These are phyloP conservation scores for Wickerhamomyces rabaulensis DNA, from an alignment of 805 yeast species.

Conservation along the genomic window DNA sequence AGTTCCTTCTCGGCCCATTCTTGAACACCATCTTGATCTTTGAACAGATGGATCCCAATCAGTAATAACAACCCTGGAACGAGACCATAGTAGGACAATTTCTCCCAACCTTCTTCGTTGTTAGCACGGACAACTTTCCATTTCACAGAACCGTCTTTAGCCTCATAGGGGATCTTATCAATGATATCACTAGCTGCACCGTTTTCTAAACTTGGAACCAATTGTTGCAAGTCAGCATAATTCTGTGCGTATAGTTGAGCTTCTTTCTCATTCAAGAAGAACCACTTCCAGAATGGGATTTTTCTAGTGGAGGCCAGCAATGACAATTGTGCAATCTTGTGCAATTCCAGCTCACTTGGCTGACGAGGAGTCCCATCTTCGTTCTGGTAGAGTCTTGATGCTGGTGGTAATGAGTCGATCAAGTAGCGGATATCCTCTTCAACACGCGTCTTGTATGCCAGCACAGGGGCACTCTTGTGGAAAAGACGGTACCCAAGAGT, in stretches of 20 bases:
- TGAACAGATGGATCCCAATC: slow-evolving; percentile 45
- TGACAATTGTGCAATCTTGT: slow-evolving; percentile 67
- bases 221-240: slow-evolving; percentile 52
- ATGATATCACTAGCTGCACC: slow-evolving; percentile 57
- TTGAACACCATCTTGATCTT: slow-evolving; percentile 44
- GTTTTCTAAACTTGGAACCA: slow-evolving; percentile 40
- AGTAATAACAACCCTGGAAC: slow-evolving; percentile 64
- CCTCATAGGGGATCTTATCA: slow-evolving; percentile 82
- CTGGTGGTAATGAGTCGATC: slow-evolving; percentile 58
- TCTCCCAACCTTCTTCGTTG: slow-evolving; percentile 83
- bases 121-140: slow-evolving; percentile 76
- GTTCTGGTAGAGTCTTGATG: slow-evolving; percentile 63
- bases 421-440: slow-evolving; percentile 60
- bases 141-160: slow-evolving; percentile 69
- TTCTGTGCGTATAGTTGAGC: slow-evolving; percentile 53
- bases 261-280: slow-evolving; percentile 47
- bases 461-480: slow-evolving; percentile 6
- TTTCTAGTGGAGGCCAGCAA: slow-evolving; percentile 52
- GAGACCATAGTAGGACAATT: slow-evolving; percentile 62
- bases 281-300: slow-evolving; percentile 41
- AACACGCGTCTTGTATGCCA: slow-evolving; percentile 35
- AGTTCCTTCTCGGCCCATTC: slow-evolving; percentile 86
- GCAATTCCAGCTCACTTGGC: slow-evolving; percentile 66
- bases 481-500: neutral
- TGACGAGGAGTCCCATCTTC: slow-evolving; percentile 70